phyloP scores from a whole-genome alignment of 352 stramenopile species.

The Peronospora destructor region DNA sequence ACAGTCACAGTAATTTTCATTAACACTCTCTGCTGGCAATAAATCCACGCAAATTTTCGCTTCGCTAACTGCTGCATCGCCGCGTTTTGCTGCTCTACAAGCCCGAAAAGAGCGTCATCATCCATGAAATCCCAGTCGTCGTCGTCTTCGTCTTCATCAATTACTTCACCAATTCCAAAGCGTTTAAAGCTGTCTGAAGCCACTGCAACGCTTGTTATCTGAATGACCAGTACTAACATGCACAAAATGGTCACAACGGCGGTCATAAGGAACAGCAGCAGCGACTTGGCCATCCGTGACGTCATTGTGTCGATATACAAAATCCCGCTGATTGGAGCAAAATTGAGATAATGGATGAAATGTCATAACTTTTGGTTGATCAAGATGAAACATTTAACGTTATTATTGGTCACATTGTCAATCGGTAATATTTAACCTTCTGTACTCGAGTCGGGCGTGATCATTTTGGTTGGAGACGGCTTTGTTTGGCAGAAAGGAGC shows the following conservation, averaged over 20 bases:
- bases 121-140: constrained; percentile 66
- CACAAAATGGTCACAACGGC: constrained; percentile 18
- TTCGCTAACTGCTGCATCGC: background rate
- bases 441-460: background rate
- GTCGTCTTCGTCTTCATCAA: constrained; percentile 38
- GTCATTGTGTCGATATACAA: constrained; percentile 10
- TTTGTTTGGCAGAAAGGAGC: constrained; percentile 8
- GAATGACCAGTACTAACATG: constrained; percentile 13
- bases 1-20: constrained; percentile 94
- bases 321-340: constrained; percentile 19
- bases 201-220: constrained; percentile 14
- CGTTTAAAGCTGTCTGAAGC: constrained; percentile 6
- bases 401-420: background rate
- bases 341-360: background rate
- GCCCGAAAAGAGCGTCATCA: constrained; percentile 34
- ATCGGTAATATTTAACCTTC: no score
- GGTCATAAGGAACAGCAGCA: constrained; percentile 13
- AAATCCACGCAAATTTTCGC: constrained; percentile 28
- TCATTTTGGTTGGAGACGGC: constrained; percentile 1
- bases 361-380: background rate
- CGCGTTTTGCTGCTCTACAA: constrained; percentile 6
- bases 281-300: constrained; percentile 6
- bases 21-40: constrained; percentile 41
- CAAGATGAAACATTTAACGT: no score
- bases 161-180: constrained; percentile 14